A percentile compares a stretch with the other conserved stretches of the same genome.
These are phyloP conservation scores for Suhomyces emberorum DNA, from an alignment of 805 yeast species.

Conservation along the genomic window DNA sequence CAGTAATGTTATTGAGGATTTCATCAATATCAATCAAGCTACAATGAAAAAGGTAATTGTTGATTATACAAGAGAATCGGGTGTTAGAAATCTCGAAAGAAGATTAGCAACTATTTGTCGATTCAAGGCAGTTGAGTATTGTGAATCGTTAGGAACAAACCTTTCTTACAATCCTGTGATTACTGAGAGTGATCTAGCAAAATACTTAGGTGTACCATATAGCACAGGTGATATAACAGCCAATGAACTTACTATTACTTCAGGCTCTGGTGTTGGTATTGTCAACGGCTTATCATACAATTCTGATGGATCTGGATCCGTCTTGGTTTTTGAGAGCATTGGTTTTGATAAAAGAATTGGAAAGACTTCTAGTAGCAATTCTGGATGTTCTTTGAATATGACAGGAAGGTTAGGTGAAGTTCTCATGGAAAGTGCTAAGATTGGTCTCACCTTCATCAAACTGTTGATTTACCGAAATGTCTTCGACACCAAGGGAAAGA, in stretches of 20 bases:
- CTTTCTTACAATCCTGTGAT: slow-evolving; percentile 41
- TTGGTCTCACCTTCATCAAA: slow-evolving; percentile 71
- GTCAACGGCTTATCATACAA: slow-evolving; percentile 89
- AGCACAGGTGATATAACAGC: slow-evolving; percentile 29
- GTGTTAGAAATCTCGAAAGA: slow-evolving; percentile 79
- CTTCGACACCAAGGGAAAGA: slow-evolving; percentile 28
- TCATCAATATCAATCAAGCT: slow-evolving; percentile 46
- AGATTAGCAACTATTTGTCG: slow-evolving; percentile 74
- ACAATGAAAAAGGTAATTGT: slow-evolving; percentile 62
- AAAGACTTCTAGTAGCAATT: slow-evolving; percentile 20
- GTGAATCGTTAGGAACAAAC: slow-evolving; percentile 25
- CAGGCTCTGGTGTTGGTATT: slow-evolving; percentile 52
- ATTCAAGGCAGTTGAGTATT: slow-evolving; percentile 72
- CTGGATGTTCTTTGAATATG: slow-evolving; percentile 46
- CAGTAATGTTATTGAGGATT: slow-evolving; percentile 20
- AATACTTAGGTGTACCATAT: slow-evolving; percentile 66
- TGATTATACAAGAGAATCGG: slow-evolving; percentile 79
- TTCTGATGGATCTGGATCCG: slow-evolving; percentile 82
- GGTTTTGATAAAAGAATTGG: slow-evolving; percentile 49
- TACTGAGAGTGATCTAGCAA: slow-evolving; percentile 53
- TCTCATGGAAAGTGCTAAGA: slow-evolving; percentile 74
- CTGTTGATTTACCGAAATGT: slow-evolving; percentile 42
- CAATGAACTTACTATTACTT: slow-evolving; percentile 34
- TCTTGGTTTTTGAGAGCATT: slow-evolving; percentile 74
- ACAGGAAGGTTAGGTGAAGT: slow-evolving; percentile 86